Evolutionary conservation across 106 monocot genomes (phyloP), one percentile per base, ranked within the genome.

Genomic region (Chionographis japonica): DNA sequence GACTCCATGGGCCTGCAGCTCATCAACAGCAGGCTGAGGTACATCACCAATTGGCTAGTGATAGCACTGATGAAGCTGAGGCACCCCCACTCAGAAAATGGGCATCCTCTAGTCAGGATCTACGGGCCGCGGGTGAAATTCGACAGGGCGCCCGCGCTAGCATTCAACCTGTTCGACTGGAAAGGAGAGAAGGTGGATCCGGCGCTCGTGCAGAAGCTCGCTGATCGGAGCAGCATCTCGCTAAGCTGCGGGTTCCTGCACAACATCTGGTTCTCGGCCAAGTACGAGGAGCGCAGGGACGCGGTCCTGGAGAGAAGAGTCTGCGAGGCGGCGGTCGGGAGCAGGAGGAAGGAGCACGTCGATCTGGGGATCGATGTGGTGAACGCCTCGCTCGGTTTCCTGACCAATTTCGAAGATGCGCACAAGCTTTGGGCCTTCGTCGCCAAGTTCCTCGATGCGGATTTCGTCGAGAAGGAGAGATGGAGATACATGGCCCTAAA

Each of bases 91-190:
- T 62, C 73, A 2, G 83, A 78, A 4, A 79, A 69, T 18, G 72
- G 79, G 0, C 76, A 74, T 42, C 56, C 73, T 39, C 64, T 93
- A 56, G 86, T 93, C 19, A 83, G 37, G 20, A 75, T 89, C 19
- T 93, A 93, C 37, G 93, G 93, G 7, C 89, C 89, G 4, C 57
- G 74, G 41, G 68, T 89, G 40, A 93, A 86, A 37, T 89, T 93
- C 54, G 86, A 93, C 64, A 65, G 86, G 8, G 93, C 82, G 11
- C 86, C 86, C 6, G 70, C 89, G 38, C 50, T 93, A 39, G 89
- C 93, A 15, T 93, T 93, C 75, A 93, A 93, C 63, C 71, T 93
- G 20, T 93, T 81, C 20, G 89, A 93, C 43, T 93, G 93, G 93
- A 93, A 86, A 56, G 89, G 89, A 11, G 89, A 93, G 35, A 89